Conservation (phyloP, 106 monocot species). For the Phalaenopsis aphrodite region DNA sequence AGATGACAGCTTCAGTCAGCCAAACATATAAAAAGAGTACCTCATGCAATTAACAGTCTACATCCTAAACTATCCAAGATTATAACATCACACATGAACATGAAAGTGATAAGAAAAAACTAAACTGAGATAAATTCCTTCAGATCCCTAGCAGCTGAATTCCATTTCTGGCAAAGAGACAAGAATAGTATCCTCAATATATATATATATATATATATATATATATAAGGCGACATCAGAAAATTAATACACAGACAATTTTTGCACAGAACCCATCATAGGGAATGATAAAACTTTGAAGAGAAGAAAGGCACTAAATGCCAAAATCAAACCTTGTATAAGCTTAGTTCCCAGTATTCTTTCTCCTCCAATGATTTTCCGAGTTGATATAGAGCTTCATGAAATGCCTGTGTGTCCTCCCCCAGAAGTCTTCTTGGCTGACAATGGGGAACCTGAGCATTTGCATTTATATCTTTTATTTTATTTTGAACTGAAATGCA, state of each 20-base stretch:
- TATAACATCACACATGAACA: not conserved
- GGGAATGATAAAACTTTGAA: not conserved
- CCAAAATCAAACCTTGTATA: constrained; percentile 67
- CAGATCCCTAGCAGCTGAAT: not conserved
- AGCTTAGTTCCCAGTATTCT: constrained; percentile 86
- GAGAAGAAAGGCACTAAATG: not conserved
- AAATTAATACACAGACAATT: not conserved
- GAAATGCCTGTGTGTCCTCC: constrained; percentile 39
- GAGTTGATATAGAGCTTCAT: constrained; percentile 40
- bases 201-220: not conserved
- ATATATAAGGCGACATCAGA: not conserved
- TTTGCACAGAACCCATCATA: not conserved
- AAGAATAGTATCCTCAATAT: not conserved
- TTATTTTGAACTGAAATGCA: constrained; percentile 44
- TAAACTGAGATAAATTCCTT: not conserved
- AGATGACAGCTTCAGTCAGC: not conserved
- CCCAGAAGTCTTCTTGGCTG: constrained; percentile 29
- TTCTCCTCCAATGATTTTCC: constrained; percentile 56
- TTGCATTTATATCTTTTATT: constrained; percentile 18
- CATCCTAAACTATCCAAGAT: not conserved
- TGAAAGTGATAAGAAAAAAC: not conserved
- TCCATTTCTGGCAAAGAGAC: not conserved
- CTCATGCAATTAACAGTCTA: not conserved
- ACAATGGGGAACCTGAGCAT: constrained; percentile 12
- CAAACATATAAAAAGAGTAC: not conserved